Conservation (phyloP, 75 land plant species). For the Picea glauca region DNA sequence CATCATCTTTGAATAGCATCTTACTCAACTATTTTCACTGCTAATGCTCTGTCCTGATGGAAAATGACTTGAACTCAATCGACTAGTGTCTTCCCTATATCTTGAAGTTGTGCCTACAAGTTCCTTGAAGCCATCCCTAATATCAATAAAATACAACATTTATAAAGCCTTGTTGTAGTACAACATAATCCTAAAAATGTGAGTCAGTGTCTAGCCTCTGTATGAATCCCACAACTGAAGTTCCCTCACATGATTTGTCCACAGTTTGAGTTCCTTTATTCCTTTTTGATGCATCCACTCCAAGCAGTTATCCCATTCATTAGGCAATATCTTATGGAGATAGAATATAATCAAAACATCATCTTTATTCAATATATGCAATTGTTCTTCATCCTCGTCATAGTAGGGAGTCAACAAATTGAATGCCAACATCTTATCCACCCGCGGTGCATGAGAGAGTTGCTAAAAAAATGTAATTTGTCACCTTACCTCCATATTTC, state of each 20-base stretch:
- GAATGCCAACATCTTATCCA: conserved; percentile 80
- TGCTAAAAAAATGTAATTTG: conserved; percentile 83
- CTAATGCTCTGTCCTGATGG: conserved; percentile 36
- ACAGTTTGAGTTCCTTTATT: conserved; percentile 40
- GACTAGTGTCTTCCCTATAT: conserved; percentile 11
- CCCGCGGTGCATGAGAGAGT: conserved; percentile 78
- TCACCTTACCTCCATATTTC: conserved; percentile 84
- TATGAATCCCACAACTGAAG: conserved; percentile 89
- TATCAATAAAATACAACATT: conserved; percentile 76
- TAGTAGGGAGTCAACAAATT: conserved; percentile 95
- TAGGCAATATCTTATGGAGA: conserved; percentile 65
- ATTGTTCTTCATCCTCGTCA: conserved; percentile 78
- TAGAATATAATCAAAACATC: conserved; percentile 81
- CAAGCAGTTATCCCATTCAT: conserved; percentile 88
- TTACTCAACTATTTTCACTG: conserved; percentile 36
- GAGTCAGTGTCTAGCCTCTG: conserved; percentile 92
- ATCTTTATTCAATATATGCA: conserved; percentile 76
- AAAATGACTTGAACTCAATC: conserved; percentile 14
- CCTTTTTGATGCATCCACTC: conserved; percentile 69
- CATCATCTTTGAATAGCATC: conserved; percentile 59
- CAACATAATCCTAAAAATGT: conserved; percentile 96
- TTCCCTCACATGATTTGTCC: conserved; percentile 56
- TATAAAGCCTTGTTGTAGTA: conserved; percentile 82
- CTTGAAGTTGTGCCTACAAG: conserved; percentile 28
- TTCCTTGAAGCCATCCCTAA: conserved; percentile 51